phyloP scores from a whole-genome alignment of 1,284 basidiomycete species.

The Trametes sp. region DNA sequence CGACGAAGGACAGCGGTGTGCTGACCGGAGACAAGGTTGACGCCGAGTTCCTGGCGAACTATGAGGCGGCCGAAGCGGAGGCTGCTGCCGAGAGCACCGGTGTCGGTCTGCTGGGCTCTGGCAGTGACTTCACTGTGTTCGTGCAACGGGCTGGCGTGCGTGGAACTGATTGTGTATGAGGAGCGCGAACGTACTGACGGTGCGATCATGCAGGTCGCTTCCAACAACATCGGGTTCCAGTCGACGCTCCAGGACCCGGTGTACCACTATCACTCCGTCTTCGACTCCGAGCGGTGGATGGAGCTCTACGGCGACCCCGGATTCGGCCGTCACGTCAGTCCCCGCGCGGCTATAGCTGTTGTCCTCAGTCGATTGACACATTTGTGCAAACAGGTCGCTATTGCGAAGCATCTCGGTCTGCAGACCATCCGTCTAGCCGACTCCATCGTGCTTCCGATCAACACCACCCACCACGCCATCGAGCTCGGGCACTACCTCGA shows the following conservation, averaged over 20 bases:
- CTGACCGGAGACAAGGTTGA: constrained; percentile 48
- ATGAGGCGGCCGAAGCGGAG: constrained; percentile 37
- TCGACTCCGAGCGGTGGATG: constrained; percentile 78
- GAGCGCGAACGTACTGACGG: not conserved
- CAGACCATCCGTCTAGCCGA: constrained; percentile 69
- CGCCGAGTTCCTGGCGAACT: constrained; percentile 35
- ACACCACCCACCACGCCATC: constrained; percentile 75
- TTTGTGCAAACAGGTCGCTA: constrained; percentile 54
- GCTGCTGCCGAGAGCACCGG: constrained; percentile 39
- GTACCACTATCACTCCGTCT: constrained; percentile 82
- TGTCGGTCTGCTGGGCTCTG: constrained; percentile 55
- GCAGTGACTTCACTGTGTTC: constrained; percentile 84
- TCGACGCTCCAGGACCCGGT: constrained; percentile 63
- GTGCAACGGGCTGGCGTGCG: constrained; percentile 61
- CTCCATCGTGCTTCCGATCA: constrained; percentile 69
- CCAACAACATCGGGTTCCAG: constrained; percentile 57
- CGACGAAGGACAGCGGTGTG: constrained; percentile 61
- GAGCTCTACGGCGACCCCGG: constrained; percentile 77
- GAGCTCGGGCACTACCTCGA: constrained; percentile 59
- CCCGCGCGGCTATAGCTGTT: not conserved
- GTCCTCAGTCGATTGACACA: not conserved
- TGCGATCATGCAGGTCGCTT: constrained; percentile 50
- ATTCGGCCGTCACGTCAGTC: constrained; percentile 69
- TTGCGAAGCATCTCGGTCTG: constrained; percentile 73
- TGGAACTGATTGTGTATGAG: not conserved